These are phyloP conservation scores for Aspergillus fumigatus DNA, from an alignment of 2,329 filamentous ascomycete species.

Conservation along the genomic window DNA sequence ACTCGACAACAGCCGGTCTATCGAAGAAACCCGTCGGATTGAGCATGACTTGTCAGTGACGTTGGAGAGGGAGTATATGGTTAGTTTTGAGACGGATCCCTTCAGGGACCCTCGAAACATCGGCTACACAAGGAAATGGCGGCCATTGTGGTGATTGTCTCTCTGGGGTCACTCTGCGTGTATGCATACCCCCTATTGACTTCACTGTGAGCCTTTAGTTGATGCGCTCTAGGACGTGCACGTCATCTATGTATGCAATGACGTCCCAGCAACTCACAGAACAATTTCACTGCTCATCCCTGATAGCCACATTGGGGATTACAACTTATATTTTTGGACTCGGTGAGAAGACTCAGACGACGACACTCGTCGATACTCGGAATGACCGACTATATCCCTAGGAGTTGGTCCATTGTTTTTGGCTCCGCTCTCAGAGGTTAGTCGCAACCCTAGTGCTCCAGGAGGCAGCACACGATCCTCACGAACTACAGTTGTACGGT, in stretches of 20 bases:
- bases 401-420: conserved; percentile 58
- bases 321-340: conserved; percentile 75
- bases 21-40: no score
- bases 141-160: conserved; percentile 68
- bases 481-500: conserved; percentile 63
- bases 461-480: neutral
- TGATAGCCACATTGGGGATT: conserved; percentile 74
- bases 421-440: conserved; percentile 58
- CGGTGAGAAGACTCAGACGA: no score
- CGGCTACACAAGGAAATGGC: conserved; percentile 68
- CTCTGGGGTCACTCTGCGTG: conserved; percentile 73
- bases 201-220: neutral
- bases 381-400: conserved; percentile 3
- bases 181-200: conserved; percentile 47
- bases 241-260: conserved; percentile 82
- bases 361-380: no score
- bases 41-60: no score
- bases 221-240: conserved; percentile 59
- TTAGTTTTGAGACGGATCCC: conserved; percentile 72
- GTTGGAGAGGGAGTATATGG: conserved; percentile 50
- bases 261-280: conserved; percentile 72
- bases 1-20: no score
- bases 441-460: neutral
- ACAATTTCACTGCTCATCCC: conserved; percentile 66
- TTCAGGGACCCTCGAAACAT: conserved; percentile 70